Evolutionary conservation across 192 early-diverging fungal genomes (phyloP), one percentile per base, ranked within the genome.

Genomic region (Chytriomyces sp.): DNA sequence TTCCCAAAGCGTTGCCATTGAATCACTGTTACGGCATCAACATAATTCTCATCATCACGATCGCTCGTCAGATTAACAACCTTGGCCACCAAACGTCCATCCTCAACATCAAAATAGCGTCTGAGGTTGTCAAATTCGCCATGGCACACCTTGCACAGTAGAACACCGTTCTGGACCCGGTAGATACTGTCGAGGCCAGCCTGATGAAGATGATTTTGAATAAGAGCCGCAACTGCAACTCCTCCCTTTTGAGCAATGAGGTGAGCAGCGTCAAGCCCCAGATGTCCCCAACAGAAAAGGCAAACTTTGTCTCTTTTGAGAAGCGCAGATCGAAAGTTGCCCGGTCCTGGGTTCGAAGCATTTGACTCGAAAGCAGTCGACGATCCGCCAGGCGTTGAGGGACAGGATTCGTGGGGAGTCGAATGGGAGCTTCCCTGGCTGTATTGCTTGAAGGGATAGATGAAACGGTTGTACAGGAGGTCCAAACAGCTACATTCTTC

Each of bases 401-500:
- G 57, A 5, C 0, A 3, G 1, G 57, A 60, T 68, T 68, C 5
- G 26, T 68, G 45, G 47, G 67, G 67, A 16, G 67, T 48, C 26
- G 67, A 68, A 68, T 68, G 16, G 11, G 67, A 68, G 46, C 67
- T 68, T 68, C 67, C 67, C 47, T 49, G 5, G 46, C 67, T 3
- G 3, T 68, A 7, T 49, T 68, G n/a, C 64, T 28, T 65, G 16
- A 28, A 18, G 1, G 26, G 16, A 16, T 28, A 4, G 64, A 65
- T 65, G 67, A 68, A 68, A 7, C 67, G 67, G 45, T 68, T 68
- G 67, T 68, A 68, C 67, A 68, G 46, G 67, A 68, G 67, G 45
- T 68, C 6, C 35, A 68, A 8, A 6, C 67, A 68, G 9, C 35
- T 35, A 1, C 5, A 0, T 49, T 68, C 67, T 68, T 68, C 44